Evolutionary conservation across 108 stramenopile species (phyloP).

Genomic region (Stephanodiscus triporus): DNA sequence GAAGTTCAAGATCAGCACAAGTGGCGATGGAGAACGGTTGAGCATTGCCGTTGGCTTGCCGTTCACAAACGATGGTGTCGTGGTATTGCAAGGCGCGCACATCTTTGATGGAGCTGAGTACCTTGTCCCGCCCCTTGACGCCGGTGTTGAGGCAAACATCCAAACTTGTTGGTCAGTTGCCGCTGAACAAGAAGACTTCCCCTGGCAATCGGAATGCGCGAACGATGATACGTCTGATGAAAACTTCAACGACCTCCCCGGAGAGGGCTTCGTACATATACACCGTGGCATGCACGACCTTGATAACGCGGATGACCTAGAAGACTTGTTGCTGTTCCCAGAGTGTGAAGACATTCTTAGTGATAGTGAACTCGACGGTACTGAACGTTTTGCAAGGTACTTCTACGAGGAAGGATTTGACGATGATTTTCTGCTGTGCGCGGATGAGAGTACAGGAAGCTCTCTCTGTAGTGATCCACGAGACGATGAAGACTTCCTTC

Average conservation of each 20-base stretch:
- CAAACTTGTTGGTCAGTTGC: constrained; percentile 49
- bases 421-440: constrained; percentile 34
- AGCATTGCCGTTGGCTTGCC: constrained; percentile 39
- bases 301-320: constrained; percentile 15
- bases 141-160: constrained; percentile 37
- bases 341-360: constrained; percentile 16
- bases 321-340: constrained; percentile 9
- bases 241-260: constrained; percentile 21
- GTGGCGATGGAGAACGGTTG: not conserved
- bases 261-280: constrained; percentile 34
- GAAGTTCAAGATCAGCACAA: constrained; percentile 19
- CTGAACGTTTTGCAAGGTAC: constrained; percentile 21
- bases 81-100: constrained; percentile 25
- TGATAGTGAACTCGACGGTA: not conserved
- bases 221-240: constrained; percentile 12
- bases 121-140: constrained; percentile 31
- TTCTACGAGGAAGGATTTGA: constrained; percentile 22
- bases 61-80: constrained; percentile 38
- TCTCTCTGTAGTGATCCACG: constrained; percentile 14
- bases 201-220: constrained; percentile 13
- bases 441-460: not conserved
- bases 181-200: constrained; percentile 30
- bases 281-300: constrained; percentile 46
- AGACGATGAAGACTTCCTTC: constrained; percentile 30
- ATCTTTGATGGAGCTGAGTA: constrained; percentile 44